These are phyloP conservation scores for Salix viminalis DNA, from an alignment of 345 rosid species.

Conservation along the genomic window DNA sequence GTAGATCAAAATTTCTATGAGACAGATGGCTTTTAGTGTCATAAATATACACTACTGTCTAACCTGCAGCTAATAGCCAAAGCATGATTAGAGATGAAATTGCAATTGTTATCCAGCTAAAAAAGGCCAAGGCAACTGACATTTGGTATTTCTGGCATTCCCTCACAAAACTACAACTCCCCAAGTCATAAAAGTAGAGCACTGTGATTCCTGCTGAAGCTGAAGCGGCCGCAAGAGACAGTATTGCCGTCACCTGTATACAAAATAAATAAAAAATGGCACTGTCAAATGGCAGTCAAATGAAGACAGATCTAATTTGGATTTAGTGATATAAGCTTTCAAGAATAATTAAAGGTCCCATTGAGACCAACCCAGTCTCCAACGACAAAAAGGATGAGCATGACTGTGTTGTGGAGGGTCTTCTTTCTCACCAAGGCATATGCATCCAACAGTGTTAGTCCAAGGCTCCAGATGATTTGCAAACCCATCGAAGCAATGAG, in stretches of 20 bases:
- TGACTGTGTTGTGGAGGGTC: conserved; percentile 43
- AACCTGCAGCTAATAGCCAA: conserved; percentile 61
- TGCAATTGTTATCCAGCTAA: conserved; percentile 60
- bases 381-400: conserved; percentile 74
- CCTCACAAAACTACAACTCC: conserved; percentile 36
- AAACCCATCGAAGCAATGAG: conserved; percentile 87
- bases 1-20: conserved; percentile 11
- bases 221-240: conserved; percentile 76
- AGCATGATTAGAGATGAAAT: conserved; percentile 71
- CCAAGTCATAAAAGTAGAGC: conserved; percentile 53
- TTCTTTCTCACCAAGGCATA: conserved; percentile 56
- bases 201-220: conserved; percentile 58
- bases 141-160: conserved; percentile 64
- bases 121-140: conserved; percentile 67
- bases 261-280: conserved; percentile 3
- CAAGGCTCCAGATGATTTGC: conserved; percentile 78
- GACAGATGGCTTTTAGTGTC: not conserved
- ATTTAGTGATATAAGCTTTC: not conserved
- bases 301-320: not conserved
- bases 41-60: conserved; percentile 14
- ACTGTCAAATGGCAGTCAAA: not conserved
- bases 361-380: conserved; percentile 72
- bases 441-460: conserved; percentile 60
- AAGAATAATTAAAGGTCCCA: not conserved
- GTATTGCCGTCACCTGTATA: conserved; percentile 53